A percentile compares a stretch with the other conserved stretches of the same genome.
These are phyloP conservation scores for Ramaria sp. DNA, from an alignment of 768 basidiomycete species.

Conservation along the genomic window DNA sequence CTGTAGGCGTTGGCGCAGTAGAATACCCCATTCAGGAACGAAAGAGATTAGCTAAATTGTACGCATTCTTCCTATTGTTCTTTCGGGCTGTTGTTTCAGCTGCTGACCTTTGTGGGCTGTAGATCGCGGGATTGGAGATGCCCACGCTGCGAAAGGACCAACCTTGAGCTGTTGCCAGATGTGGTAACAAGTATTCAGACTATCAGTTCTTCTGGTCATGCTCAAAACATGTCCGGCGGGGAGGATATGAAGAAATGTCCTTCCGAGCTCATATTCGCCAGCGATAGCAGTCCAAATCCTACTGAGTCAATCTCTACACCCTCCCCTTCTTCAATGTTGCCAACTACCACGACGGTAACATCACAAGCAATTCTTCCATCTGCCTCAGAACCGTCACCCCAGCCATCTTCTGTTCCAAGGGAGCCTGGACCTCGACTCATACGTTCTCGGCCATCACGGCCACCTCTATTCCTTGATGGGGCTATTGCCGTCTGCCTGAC, in stretches of 20 bases:
- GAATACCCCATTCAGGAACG: conserved; percentile 68
- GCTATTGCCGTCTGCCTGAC: conserved; percentile 65
- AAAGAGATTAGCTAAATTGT: conserved; percentile 69
- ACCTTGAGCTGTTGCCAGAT: conserved; percentile 64
- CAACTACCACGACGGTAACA: neutral
- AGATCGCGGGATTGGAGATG: conserved; percentile 80
- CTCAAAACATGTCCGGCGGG: neutral
- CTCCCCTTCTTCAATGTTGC: neutral
- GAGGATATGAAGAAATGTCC: neutral
- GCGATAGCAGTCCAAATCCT: no score
- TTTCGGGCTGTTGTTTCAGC: neutral
- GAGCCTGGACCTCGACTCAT: neutral
- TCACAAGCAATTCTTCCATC: conserved; percentile 15
- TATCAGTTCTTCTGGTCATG: neutral
- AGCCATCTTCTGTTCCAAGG: neutral
- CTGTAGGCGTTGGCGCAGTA: conserved; percentile 79
- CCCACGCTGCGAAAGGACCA: conserved; percentile 57
- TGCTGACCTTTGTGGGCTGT: conserved; percentile 9
- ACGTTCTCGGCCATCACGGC: conserved; percentile 18
- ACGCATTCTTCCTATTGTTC: conserved; percentile 24
- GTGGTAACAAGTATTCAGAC: conserved; percentile 21
- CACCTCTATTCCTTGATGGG: conserved; percentile 60
- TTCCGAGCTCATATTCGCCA: neutral
- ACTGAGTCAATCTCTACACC: no score
- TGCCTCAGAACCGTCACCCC: conserved; percentile 14